Evolutionary conservation across 441 rosid genomes (phyloP), one percentile per base, ranked within the genome.

Genomic region (Cnidoscolus chayamansa): DNA sequence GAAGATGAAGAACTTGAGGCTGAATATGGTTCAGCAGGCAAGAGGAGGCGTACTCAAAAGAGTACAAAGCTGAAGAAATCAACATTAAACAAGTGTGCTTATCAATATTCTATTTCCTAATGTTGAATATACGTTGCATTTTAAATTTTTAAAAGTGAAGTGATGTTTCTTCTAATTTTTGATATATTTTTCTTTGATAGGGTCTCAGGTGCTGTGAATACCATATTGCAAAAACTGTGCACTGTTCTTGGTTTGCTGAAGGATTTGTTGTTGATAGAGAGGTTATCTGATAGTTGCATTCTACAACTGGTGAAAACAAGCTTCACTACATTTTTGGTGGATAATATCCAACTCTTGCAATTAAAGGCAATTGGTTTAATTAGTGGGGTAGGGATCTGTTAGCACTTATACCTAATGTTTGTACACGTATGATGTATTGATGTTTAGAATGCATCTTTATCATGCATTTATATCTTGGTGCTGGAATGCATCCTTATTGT

Each of bases 241-340:
- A 88, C 98, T 45, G 86, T 96, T 81, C 88, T 96, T 71, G 97
- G 91, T 77, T 86, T 93, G 68, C 89, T 96, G 68, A 91, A 88
- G 88, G 98, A 96, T 82, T 88, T 96, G 80, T 81, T 93, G 75
- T 67, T 90, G 72, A 87, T 90, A 68, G 99, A 96, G 90, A 92
- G 82, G 83, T 81, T 96, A 72, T 93, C 99, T 63, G 99, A 96
- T 86, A 90, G 98, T 83, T 93, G 97, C 88, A 92, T 96, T 78
- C 81, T 96, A 66, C 99, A 96, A 82, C 85, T 96, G 77, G 82
- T 92, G 74, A 96, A 86, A 85, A 96, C 99, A 55, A 81, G 96
- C 86, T 82, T 87, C 75, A 85, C 97, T 4, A 91, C 88, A n/a
- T 84, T 93, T 84, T 77, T 91, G 89, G 99, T 96, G 84, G 99